Conservation (phyloP, 768 basidiomycete genomes). For the Lactifluus volemus region DNA sequence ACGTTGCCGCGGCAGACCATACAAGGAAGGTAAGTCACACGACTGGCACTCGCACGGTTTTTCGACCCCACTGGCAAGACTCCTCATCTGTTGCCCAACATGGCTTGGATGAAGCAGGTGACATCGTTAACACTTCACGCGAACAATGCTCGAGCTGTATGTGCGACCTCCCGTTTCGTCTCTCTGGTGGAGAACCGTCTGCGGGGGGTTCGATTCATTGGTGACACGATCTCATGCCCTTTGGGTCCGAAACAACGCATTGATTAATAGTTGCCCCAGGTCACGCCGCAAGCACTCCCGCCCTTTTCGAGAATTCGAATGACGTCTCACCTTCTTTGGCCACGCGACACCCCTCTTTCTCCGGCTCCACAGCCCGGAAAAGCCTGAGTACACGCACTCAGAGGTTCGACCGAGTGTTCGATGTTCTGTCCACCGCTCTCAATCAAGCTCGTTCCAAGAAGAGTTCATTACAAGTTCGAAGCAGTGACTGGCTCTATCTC, state of each 20-base stretch:
- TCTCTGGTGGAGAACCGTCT: background rate
- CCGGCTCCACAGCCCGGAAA: background rate
- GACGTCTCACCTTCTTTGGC: background rate
- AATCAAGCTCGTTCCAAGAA: background rate
- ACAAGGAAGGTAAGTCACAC: too few relatives aligned
- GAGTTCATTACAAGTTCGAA: slow-evolving; percentile 8
- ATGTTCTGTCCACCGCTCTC: slow-evolving; percentile 7
- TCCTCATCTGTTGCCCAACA: background rate
- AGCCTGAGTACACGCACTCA: background rate
- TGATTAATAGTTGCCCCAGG: background rate
- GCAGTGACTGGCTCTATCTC: slow-evolving; percentile 15
- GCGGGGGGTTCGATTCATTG: background rate
- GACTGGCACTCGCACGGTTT: too few relatives aligned
- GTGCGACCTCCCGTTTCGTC: background rate
- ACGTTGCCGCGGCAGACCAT: background rate
- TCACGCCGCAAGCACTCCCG: background rate
- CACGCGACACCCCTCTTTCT: background rate
- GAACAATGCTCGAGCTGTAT: background rate
- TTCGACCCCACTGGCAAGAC: too few relatives aligned
- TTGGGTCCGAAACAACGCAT: background rate
- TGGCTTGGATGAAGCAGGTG: background rate
- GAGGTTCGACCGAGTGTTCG: slow-evolving; percentile 9
- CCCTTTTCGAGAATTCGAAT: background rate
- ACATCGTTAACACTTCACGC: background rate
- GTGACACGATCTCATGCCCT: background rate